Base-by-base conservation (phyloP, 805 yeast species). In the Candida krabiensis region DNA sequence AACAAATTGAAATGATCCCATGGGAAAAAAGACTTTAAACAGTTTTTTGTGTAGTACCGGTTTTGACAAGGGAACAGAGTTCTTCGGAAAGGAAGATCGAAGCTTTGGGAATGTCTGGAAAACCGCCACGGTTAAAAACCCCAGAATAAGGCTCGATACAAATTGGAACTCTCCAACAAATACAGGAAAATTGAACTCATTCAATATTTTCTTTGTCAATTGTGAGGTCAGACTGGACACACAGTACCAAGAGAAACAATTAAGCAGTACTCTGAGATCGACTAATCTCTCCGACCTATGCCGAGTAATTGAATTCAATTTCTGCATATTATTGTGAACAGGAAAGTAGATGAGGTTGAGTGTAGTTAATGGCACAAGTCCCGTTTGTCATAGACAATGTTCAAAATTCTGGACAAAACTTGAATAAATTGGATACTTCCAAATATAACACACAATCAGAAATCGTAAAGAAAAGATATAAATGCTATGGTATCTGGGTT, bases 131-230 rank as follows among this genome's bases (percentile, higher is more conserved):
- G 56, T 34, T 0, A 35, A 1, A 11, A 37, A 39, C 1, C 60
- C 63, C 7, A 58, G 30, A 4, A 54, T 5, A 11, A 77, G 69
- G 8, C 79, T 79, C 27, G 73, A 70, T 4, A 75, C 42, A 44
- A 80, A 83, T 50, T 83, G 88, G 44, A 72, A 73, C 52, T 78
- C 86, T 7, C 86, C 81, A 26, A 83, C 61, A 36, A 81, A 79
- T 12, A 82, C 58, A 2, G 89, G 87, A 53, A 71, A 74, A 2
- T 78, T 75, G 52, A 80, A 77, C 40, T 70, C 66, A 11, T 68
- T 67, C 28, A 83, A 60, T 3, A 81, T 78, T 12, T 61, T 27
- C 45, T 80, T 81, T 2, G 86, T 80, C 22, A 78, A 64, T 49
- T 81, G 87, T 0, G 87, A 76, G 1, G 86, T 83, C 3, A 77